phyloP scores from a whole-genome alignment of 2,329 filamentous ascomycete genomes.

The Grosmannia serpens region DNA sequence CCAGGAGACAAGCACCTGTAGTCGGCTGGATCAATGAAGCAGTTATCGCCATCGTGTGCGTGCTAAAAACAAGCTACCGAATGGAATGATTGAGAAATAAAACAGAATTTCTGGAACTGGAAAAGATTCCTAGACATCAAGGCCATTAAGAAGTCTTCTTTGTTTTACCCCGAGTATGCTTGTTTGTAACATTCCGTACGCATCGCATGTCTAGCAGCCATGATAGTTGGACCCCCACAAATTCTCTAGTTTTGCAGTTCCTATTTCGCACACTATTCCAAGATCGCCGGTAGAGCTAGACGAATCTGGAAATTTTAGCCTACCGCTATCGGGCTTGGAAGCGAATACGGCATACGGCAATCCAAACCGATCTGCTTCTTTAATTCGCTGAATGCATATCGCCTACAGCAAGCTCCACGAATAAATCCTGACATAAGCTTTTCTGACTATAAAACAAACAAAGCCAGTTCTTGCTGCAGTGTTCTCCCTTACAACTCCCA shows the following conservation, averaged over 20 bases:
- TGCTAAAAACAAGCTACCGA: not conserved
- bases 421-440: not conserved
- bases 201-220: not conserved
- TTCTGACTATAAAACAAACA: not conserved
- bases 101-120: not conserved
- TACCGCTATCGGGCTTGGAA: not conserved
- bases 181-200: not conserved
- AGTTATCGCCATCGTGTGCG: not conserved
- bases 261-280: not conserved
- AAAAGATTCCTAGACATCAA: not conserved
- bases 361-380: not conserved
- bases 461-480: not conserved
- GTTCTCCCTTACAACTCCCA: not conserved
- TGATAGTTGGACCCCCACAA: not conserved
- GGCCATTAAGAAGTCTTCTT: not conserved
- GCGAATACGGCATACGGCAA: not conserved
- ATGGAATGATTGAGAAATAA: not conserved
- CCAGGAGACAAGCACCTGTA: not conserved
- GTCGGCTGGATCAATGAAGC: not conserved
- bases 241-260: not conserved
- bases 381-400: not conserved
- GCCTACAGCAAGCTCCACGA: not conserved
- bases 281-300: slow-evolving; percentile 1
- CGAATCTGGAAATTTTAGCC: slow-evolving; percentile 4
- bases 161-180: not conserved